A percentile compares a stretch with the other conserved stretches of the same genome.
Evolutionary conservation across 73 alveolate genomes (phyloP).

Genomic region (Uronychia setigera): DNA sequence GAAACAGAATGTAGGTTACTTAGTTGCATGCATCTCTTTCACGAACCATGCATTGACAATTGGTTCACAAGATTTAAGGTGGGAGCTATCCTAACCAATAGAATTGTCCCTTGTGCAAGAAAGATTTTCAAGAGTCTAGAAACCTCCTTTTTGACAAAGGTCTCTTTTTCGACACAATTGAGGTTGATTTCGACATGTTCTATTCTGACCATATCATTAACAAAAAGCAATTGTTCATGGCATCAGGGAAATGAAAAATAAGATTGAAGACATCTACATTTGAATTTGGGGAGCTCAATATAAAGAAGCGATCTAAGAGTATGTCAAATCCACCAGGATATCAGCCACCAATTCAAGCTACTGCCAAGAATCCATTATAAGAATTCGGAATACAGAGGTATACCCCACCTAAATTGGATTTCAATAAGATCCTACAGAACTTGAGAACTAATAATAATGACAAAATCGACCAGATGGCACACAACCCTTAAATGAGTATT

Average conservation of each 20-base stretch:
- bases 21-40: constrained; percentile 1
- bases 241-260: neutral
- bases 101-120: constrained; percentile 11
- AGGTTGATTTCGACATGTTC: constrained; percentile 5
- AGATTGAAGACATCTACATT: neutral
- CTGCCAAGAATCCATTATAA: neutral
- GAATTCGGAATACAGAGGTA: neutral
- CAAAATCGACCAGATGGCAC: no score
- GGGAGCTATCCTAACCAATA: neutral
- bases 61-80: neutral
- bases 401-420: neutral
- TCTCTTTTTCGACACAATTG: constrained; percentile 1
- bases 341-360: neutral
- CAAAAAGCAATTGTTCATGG: neutral
- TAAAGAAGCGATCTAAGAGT: neutral
- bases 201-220: constrained; percentile 19
- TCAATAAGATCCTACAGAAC: no score
- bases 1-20: neutral
- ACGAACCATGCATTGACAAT: constrained; percentile 1
- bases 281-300: neutral
- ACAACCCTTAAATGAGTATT: no score
- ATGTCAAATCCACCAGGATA: neutral
- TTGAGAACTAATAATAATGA: no score
- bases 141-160: neutral
- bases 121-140: neutral